Base-by-base conservation (phyloP, 345 rosid genomes). In the Melastoma malabathricum region DNA sequence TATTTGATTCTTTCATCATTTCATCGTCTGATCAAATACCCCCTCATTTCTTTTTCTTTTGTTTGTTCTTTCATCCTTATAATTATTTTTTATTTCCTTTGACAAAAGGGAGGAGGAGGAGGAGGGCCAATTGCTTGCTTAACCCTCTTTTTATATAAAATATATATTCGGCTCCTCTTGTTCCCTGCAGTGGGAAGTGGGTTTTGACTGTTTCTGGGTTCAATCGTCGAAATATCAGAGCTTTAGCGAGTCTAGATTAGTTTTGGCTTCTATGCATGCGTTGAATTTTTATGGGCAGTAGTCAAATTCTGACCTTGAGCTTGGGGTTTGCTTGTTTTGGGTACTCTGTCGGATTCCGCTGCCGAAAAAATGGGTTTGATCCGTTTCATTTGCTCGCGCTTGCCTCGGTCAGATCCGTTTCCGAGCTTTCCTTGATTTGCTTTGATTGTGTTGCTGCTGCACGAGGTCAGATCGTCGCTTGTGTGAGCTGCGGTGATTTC, bases 391-490 rank as follows among this genome's bases (percentile, higher is more conserved):
- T 68, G 65, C 68, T 46, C 61, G 58, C 65, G 56, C 59, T 63
- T 68, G 69, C 75, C 52, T 60, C 55, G 60, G 59, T 18, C 76
- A 73, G 92, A 89, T 89, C 87, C 71, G 79, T 75, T 67, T 62
- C 64, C 71, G 41, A 58, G 78, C 57, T 66, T 67, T 68, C 65
- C 68, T 72, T 61, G 81, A 82, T 75, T 86, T 76, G 55, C 67
- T 76, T 71, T 72, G 47, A 51, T 39, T 75, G 61, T 64, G 44
- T 68, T 69, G 72, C 27, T 54, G 74, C 68, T 60, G 62, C 50
- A 39, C 54, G 69, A 77, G 97, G 86, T 85, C 70, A 81, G 95
- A 81, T 83, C 83, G 73, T 72, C 64, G 18, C 72, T 64, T 13
- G n/a, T 48, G 14, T 52, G 48, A 4, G 41, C 41, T 16, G 55